These are phyloP conservation scores for Pelargonium australe DNA, from an alignment of 441 rosid species.

Conservation along the genomic window DNA sequence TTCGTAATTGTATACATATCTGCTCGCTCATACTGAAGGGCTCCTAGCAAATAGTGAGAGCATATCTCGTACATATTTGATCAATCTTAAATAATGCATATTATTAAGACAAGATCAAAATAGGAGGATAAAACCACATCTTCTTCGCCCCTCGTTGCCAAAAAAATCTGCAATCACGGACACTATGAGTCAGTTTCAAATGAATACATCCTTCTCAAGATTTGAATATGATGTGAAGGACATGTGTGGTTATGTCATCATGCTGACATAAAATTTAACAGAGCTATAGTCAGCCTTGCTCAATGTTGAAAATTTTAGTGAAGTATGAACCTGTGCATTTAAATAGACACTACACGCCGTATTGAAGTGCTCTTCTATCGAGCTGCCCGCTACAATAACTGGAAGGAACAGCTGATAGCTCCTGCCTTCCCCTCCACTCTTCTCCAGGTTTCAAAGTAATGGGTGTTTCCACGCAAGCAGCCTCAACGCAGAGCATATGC, in stretches of 20 bases:
- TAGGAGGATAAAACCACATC: background rate
- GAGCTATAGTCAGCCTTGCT: no score
- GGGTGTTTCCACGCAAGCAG: constrained; percentile 76
- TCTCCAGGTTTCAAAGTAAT: constrained; percentile 87
- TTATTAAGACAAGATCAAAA: background rate
- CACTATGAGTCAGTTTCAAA: background rate
- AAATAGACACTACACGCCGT: constrained; percentile 29
- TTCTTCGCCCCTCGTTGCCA: background rate
- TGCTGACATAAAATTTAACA: no score
- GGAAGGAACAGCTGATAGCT: constrained; percentile 81
- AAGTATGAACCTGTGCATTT: constrained; percentile 25
- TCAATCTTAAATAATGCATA: no score
- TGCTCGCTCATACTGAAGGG: no score
- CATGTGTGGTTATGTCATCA: no score
- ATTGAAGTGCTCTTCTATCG: constrained; percentile 52
- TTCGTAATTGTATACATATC: no score
- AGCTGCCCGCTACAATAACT: constrained; percentile 94
- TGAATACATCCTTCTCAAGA: background rate
- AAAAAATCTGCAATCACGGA: background rate
- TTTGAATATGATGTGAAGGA: background rate
- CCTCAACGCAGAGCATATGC: constrained; percentile 84
- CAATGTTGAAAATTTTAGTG: background rate
- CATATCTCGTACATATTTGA: no score
- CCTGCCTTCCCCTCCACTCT: constrained; percentile 91
- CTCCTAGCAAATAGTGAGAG: no score